Evolutionary conservation across 2,329 filamentous ascomycete species (phyloP), one percentile per base, ranked within the genome.

Genomic region (Fusarium kyushuense): DNA sequence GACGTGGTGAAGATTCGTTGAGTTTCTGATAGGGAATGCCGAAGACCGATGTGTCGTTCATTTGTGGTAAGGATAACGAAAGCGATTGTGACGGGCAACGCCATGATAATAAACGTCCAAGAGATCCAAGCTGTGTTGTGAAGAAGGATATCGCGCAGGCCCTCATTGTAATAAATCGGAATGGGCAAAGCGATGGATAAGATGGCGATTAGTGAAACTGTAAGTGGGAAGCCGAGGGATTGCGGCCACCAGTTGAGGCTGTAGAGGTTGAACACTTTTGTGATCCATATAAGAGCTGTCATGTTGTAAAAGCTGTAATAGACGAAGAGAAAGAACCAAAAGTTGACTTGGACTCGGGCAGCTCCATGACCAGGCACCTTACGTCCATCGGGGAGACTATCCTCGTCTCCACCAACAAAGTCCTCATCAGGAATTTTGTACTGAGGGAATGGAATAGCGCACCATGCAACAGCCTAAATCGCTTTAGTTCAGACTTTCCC

Each of bases 281-380:
- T 91, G 74, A 91, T 90, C 88, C 89, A 91, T 63, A 90, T 85
- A 70, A 91, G 78, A 4, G 89, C 89, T 6, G 87, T 89, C 25
- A 90, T 73, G 74, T 89, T 90, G 77, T 91, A 91, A 69, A 90
- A 86, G 58, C 88, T 87, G 76, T 91, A 91, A 79, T 90, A 91
- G 58, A 90, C 85, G 48, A 90, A 85, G 36, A 91, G 80, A 73
- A 91, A 91, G 81, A 90, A 90, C 89, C 89, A 91, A 73, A 91
- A 91, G 79, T 89, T 90, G 69, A 91, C 85, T 65, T 86, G 84
- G 6, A 91, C 89, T 41, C 85, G 81, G 8, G 88, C 87, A 69
- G 84, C 82, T 59, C 89, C 89, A 80, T 91, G 88, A 27, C 88
- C 89, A 1, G 88, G 88, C 1, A 81, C 78, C 54, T 83, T 85